Conservation (phyloP, 768 basidiomycete species). For the Clavaria fumosa region DNA sequence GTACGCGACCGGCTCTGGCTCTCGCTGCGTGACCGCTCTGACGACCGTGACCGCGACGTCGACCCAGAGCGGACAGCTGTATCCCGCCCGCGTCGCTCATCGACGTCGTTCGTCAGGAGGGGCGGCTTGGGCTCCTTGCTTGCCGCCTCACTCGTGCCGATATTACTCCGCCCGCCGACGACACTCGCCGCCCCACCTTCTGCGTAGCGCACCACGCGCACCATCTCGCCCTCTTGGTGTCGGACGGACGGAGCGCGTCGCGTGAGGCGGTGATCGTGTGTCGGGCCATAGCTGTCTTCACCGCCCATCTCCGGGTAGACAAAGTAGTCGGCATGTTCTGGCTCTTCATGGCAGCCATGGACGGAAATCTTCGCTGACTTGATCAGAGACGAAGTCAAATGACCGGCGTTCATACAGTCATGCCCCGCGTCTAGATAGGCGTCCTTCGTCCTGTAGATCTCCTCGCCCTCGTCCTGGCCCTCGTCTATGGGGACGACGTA, state of each 20-base stretch:
- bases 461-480: too few species aligned
- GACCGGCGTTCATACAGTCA: too few species aligned
- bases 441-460: too few species aligned
- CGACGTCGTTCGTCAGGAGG: constrained; percentile 12
- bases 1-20: constrained; percentile 26
- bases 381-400: background rate
- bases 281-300: too few species aligned
- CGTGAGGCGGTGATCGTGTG: too few species aligned
- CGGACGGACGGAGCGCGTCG: too few species aligned
- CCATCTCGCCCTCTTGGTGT: constrained; percentile 9
- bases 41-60: constrained; percentile 18
- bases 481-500: background rate
- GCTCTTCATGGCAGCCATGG: constrained; percentile 14
- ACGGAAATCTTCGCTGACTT: too few species aligned
- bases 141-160: too few species aligned
- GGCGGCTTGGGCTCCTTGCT: background rate
- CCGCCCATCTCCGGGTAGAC: constrained; percentile 41
- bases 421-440: background rate
- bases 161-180: constrained; percentile 6
- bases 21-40: constrained; percentile 17
- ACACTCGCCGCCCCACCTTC: constrained; percentile 9
- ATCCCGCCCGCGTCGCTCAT: constrained; percentile 18
- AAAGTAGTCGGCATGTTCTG: constrained; percentile 43
- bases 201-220: background rate
- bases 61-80: constrained; percentile 15